Base-by-base conservation (phyloP, 192 early-diverging fungal species). In the Chytriomyces sp. region DNA sequence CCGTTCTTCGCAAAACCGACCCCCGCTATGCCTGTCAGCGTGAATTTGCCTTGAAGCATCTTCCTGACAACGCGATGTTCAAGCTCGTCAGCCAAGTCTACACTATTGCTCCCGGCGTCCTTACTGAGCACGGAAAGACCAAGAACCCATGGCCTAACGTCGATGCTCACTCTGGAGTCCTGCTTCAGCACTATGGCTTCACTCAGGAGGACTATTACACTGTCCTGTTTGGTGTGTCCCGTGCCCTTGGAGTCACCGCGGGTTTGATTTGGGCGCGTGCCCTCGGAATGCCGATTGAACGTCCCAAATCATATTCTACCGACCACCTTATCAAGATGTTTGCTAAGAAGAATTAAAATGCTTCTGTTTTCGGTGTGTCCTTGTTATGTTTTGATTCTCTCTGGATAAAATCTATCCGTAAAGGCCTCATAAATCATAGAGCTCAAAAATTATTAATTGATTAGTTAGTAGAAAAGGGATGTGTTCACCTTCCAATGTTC, bases 61-160 rank as follows among this genome's bases (percentile, higher is more conserved):
- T 99, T 77, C 97, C 97, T 56, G 87, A 91, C 77, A 94, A 99
- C 84, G 92, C 92, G 71, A 86, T 97, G 78, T 98, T 99, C 91
- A 93, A 96, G 87, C 87, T 96, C 41, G 95, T 97, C 77, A 91
- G 91, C 82, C 88, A 96, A 75, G 78, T 99, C 70, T 99, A 98
- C 92, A 96, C 94, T 88, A 93, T 99, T 60, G 94, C 92, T 22
- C 97, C 97, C 12, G 92, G 90, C 62, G 93, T 98, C 58, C 86
- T 99, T 41, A 94, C 91, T 64, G 94, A 99, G 87, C 97, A 99
- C 85, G 97, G 97, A 74, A 99, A 98, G 91, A 98, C 95, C 89
- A 98, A 96, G 92, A 99, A 99, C 92, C 97, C 97, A 70, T 99
- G 93, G 93, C 97, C 97, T 81, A 99, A 99, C 83, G 96, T 99